phyloP scores from a whole-genome alignment of 768 basidiomycete species.

The Mycena galopus region DNA sequence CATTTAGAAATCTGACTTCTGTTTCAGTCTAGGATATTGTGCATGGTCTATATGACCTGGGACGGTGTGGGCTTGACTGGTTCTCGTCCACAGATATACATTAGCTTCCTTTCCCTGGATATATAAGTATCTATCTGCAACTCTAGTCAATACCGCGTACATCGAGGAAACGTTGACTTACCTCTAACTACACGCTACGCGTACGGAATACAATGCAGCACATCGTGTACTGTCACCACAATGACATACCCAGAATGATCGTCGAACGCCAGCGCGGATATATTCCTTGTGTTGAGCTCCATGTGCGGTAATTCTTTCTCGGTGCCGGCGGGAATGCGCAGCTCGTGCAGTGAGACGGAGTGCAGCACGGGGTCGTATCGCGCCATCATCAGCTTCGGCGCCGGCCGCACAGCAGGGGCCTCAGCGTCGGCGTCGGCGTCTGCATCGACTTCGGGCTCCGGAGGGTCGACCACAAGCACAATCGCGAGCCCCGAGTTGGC shows the following conservation, averaged over 20 bases:
- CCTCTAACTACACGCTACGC: constrained; percentile 2
- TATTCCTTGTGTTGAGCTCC: not conserved
- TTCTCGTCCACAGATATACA: not conserved
- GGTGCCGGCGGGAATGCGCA: not conserved
- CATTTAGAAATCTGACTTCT: not conserved
- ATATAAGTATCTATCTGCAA: not conserved
- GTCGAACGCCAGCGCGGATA: constrained; percentile 28
- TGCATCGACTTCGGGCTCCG: too few species aligned
- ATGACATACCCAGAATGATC: constrained; percentile 29
- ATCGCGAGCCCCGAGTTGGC: constrained; percentile 30
- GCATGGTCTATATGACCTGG: too few species aligned
- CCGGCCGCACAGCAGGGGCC: not conserved
- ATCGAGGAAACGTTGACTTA: not conserved
- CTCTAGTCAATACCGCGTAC: not conserved
- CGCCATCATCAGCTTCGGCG: constrained; percentile 29
- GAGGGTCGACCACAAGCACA: constrained; percentile 24
- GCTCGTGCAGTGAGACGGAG: constrained; percentile 24
- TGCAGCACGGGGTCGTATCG: constrained; percentile 15
- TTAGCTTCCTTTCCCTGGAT: not conserved
- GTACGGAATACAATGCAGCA: constrained; percentile 28
- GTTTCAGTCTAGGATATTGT: too few species aligned
- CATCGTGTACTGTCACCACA: constrained; percentile 9
- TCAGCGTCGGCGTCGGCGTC: not conserved
- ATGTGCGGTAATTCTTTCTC: not conserved
- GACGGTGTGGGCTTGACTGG: too few species aligned